Conservation (phyloP, 352 stramenopile species). For the Aphanomyces astaci region DNA sequence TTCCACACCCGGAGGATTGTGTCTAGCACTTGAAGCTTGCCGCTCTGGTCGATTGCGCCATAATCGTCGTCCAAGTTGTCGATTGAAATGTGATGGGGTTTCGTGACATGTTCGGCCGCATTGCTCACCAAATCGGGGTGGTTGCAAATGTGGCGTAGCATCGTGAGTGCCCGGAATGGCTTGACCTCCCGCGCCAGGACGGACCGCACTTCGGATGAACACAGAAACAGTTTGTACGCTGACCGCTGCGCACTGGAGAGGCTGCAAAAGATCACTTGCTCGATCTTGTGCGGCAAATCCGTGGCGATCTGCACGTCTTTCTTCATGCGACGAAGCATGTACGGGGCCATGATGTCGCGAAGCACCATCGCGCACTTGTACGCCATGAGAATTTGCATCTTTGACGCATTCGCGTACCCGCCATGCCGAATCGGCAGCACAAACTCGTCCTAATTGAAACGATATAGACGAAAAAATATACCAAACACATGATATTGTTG, state of each 20-base stretch:
- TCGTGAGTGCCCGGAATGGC: conserved; percentile 88
- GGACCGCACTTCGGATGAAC: conserved; percentile 88
- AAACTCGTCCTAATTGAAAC: conserved; percentile 90
- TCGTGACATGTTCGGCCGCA: conserved; percentile 34
- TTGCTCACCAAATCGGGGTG: conserved; percentile 91
- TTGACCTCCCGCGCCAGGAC: conserved; percentile 78
- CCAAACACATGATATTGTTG: no score
- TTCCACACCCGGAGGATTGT: conserved; percentile 95
- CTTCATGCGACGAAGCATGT: conserved; percentile 92
- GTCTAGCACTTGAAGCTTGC: conserved; percentile 95
- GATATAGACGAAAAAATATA: no score
- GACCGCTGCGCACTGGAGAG: conserved; percentile 83
- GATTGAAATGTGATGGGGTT: neutral
- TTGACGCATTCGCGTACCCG: conserved; percentile 87
- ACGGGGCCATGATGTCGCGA: conserved; percentile 95
- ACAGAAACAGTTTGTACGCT: conserved; percentile 89
- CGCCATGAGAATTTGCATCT: conserved; percentile 94
- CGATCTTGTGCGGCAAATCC: conserved; percentile 94
- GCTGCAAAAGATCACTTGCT: conserved; percentile 97
- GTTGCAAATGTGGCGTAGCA: conserved; percentile 98
- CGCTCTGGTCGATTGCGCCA: conserved; percentile 60
- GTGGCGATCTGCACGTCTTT: conserved; percentile 90
- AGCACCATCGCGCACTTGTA: conserved; percentile 95
- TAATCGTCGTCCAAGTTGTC: neutral
- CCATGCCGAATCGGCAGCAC: conserved; percentile 93